phyloP scores from a whole-genome alignment of 352 stramenopile species.

The Pythium chondricola region DNA sequence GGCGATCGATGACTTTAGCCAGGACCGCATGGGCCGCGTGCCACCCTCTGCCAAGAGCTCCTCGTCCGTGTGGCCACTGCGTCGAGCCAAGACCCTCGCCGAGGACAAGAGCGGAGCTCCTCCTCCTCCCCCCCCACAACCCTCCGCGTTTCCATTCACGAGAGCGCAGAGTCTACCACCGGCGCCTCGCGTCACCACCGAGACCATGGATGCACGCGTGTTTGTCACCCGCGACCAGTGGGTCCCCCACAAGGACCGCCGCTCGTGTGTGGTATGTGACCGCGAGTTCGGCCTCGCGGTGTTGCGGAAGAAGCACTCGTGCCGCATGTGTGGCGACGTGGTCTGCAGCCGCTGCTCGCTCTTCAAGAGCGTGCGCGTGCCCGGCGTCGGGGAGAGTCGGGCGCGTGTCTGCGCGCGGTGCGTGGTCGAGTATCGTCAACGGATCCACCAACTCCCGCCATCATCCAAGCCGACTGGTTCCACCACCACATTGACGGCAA shows the following conservation, averaged over 20 bases:
- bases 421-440: constrained; percentile 57
- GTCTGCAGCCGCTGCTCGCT: constrained; percentile 74
- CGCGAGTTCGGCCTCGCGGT: constrained; percentile 66
- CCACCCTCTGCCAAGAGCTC: not conserved
- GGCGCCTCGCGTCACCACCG: not conserved
- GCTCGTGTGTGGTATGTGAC: constrained; percentile 56
- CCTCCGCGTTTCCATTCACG: not conserved
- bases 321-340: constrained; percentile 77
- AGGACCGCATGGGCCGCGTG: constrained; percentile 7
- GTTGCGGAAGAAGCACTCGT: constrained; percentile 61
- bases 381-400: constrained; percentile 46
- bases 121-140: not conserved
- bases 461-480: no score
- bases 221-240: constrained; percentile 56
- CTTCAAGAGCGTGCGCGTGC: constrained; percentile 57
- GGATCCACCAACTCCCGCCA: constrained; percentile 8
- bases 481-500: no score
- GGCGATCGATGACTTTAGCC: constrained; percentile 16
- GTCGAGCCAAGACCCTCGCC: not conserved
- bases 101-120: not conserved
- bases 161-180: not conserved
- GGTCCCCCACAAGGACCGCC: constrained; percentile 41
- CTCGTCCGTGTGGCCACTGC: not conserved
- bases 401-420: constrained; percentile 70
- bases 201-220: constrained; percentile 43